Conservation (phyloP, 2,329 filamentous ascomycete species). For the Phoma herbarum region DNA sequence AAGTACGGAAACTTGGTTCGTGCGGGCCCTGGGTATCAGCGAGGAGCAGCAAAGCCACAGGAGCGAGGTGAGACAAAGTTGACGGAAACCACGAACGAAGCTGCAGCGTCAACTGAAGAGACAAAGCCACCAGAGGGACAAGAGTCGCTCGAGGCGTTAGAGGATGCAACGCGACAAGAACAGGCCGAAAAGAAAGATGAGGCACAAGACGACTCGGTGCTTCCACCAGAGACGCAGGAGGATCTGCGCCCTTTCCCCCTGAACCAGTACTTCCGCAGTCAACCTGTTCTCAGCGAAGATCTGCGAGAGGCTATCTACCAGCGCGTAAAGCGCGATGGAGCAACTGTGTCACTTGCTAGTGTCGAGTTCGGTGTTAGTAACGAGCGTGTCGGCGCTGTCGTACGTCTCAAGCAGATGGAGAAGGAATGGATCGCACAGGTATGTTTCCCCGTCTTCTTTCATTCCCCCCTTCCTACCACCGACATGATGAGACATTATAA, state of each 20-base stretch:
- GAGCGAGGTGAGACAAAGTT: constrained; percentile 27
- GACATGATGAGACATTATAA: constrained; percentile 73
- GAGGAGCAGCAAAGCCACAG: constrained; percentile 27
- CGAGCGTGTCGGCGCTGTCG: constrained; percentile 83
- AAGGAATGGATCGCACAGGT: constrained; percentile 80
- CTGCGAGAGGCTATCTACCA: constrained; percentile 78
- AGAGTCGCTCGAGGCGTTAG: constrained; percentile 42
- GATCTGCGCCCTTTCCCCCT: constrained; percentile 71
- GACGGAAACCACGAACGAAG: constrained; percentile 34
- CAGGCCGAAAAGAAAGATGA: constrained; percentile 30
- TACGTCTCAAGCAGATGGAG: constrained; percentile 86
- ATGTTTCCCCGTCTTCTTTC: constrained; percentile 54
- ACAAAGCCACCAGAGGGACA: constrained; percentile 42
- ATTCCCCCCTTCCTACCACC: constrained; percentile 10
- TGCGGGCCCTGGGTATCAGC: constrained; percentile 35
- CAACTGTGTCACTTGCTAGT: constrained; percentile 76
- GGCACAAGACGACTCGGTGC: constrained; percentile 30
- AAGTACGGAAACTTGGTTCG: constrained; percentile 59
- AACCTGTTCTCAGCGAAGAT: constrained; percentile 76
- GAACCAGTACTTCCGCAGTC: constrained; percentile 75
- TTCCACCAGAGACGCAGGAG: constrained; percentile 44
- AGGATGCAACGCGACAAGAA: constrained; percentile 35
- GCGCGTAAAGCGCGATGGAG: constrained; percentile 69
- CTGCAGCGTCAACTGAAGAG: constrained; percentile 27
- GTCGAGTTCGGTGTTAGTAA: constrained; percentile 81